Percentiles rank a stretch among this genome's conserved stretches.
Evolutionary conservation across 2,329 filamentous ascomycete species (phyloP).

Genomic region (Microthyrium microscopicum): DNA sequence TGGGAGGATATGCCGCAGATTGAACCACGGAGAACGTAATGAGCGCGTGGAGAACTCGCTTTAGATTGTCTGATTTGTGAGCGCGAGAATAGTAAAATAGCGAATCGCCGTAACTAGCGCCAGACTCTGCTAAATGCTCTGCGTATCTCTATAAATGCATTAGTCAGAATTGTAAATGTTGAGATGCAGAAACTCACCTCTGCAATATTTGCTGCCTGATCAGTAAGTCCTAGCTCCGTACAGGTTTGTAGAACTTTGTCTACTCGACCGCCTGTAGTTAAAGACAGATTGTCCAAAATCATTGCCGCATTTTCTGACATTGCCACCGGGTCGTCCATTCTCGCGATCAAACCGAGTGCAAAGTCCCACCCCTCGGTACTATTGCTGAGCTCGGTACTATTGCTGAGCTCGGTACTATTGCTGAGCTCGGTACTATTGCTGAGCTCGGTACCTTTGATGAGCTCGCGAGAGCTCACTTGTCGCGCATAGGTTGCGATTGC

Average conservation of each 20-base stretch:
- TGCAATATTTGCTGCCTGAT: slow-evolving; percentile 64
- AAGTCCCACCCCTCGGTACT: slow-evolving; percentile 67
- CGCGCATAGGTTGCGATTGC: slow-evolving; percentile 59
- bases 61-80: slow-evolving; percentile 61
- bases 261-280: slow-evolving; percentile 54
- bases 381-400: slow-evolving; percentile 9
- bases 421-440: slow-evolving; percentile 11
- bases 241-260: slow-evolving; percentile 71
- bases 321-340: slow-evolving; percentile 56
- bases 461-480: slow-evolving; percentile 26
- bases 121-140: slow-evolving; percentile 54
- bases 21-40: slow-evolving; percentile 78
- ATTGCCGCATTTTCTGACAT: slow-evolving; percentile 60
- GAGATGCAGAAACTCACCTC: slow-evolving; percentile 42
- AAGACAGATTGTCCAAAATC: slow-evolving; percentile 55
- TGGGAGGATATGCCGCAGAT: slow-evolving; percentile 61
- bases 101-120: slow-evolving; percentile 67
- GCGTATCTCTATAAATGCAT: slow-evolving; percentile 37
- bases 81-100: slow-evolving; percentile 84
- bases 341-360: slow-evolving; percentile 64
- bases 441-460: slow-evolving; percentile 15
- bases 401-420: slow-evolving; percentile 5
- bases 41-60: slow-evolving; percentile 70
- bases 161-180: background rate
- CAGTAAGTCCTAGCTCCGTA: slow-evolving; percentile 58